Conservation (phyloP, 495 filamentous ascomycete species). For the Hyaloscypha variabilis region DNA sequence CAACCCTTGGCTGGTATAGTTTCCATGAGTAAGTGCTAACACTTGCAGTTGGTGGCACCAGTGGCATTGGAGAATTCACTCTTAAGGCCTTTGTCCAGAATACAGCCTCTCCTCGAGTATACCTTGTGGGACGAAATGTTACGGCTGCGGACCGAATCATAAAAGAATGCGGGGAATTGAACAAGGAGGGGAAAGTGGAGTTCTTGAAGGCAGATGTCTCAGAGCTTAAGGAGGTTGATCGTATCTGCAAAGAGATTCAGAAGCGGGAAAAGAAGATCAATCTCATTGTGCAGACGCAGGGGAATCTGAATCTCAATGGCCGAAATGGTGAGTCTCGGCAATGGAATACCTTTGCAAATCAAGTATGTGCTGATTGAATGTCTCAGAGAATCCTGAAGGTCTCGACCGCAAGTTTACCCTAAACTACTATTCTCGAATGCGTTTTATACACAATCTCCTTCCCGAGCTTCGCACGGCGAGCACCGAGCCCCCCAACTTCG, state of each 20-base stretch:
- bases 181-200: conserved; percentile 33
- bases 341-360: neutral
- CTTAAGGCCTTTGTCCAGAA: conserved; percentile 42
- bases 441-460: conserved; percentile 34
- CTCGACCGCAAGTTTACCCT: conserved; percentile 33
- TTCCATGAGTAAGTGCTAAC: neutral
- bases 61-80: conserved; percentile 46
- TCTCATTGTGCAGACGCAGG: conserved; percentile 36
- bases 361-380: neutral
- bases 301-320: conserved; percentile 30
- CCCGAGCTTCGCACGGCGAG: conserved; percentile 31
- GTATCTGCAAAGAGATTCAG: conserved; percentile 34
- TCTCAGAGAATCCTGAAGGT: conserved; percentile 33
- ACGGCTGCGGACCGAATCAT: conserved; percentile 40
- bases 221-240: conserved; percentile 34
- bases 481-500: conserved; percentile 28
- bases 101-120: conserved; percentile 37
- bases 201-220: conserved; percentile 35
- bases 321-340: conserved; percentile 19
- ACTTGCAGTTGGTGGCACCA: conserved; percentile 43
- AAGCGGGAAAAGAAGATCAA: conserved; percentile 31
- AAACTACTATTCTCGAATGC: conserved; percentile 38
- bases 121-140: conserved; percentile 46
- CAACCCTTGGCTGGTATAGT: neutral
- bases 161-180: conserved; percentile 33